These are phyloP conservation scores for Metschnikowia lochheadii DNA, from an alignment of 805 yeast genomes.

Conservation along the genomic window DNA sequence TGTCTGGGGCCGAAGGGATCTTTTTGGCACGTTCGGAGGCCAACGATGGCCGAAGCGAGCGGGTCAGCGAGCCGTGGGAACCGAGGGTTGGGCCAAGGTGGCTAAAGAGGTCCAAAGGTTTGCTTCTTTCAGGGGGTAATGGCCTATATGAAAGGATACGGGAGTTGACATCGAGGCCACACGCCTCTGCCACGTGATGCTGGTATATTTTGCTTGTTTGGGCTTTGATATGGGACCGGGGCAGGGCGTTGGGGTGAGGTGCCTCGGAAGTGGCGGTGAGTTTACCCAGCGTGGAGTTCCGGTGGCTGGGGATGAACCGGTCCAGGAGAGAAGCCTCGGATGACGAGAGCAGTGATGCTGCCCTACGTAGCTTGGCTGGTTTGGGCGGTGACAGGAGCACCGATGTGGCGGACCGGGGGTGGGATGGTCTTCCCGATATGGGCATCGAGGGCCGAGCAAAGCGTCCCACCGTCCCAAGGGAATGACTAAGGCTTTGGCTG, in stretches of 20 bases:
- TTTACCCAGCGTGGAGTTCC: conserved; percentile 38
- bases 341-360: conserved; percentile 13
- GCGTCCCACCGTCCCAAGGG: background rate
- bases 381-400: conserved; percentile 17
- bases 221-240: conserved; percentile 51
- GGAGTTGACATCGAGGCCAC: conserved; percentile 81
- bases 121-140: conserved; percentile 64
- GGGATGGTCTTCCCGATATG: conserved; percentile 8
- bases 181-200: conserved; percentile 87
- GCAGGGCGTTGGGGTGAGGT: conserved; percentile 46
- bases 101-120: conserved; percentile 31
- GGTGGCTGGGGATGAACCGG: conserved; percentile 42
- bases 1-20: conserved; percentile 82
- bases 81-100: conserved; percentile 19
- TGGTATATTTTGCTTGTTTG: conserved; percentile 59
- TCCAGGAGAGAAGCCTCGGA: conserved; percentile 22
- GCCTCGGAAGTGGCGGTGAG: conserved; percentile 27
- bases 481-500: background rate
- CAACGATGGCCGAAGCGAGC: conserved; percentile 41
- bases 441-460: conserved; percentile 8
- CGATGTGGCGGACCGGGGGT: conserved; percentile 11
- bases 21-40: conserved; percentile 70
- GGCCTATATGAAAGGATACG: conserved; percentile 84
- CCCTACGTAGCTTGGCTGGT: conserved; percentile 17
- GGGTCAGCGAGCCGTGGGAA: conserved; percentile 6